phyloP scores from a whole-genome alignment of 805 yeast genomes.

The Saccharomycodes ludwigii region DNA sequence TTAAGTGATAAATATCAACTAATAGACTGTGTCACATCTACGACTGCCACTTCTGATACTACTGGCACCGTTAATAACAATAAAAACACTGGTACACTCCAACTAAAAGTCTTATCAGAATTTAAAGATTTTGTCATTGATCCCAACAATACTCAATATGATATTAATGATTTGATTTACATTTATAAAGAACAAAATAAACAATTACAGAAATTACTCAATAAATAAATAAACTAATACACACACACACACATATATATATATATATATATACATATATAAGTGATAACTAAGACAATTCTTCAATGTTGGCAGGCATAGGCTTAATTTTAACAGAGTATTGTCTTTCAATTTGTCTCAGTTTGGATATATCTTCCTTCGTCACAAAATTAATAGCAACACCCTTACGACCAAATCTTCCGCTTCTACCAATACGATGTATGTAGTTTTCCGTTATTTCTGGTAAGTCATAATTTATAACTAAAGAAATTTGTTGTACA shows the following conservation, averaged over 20 bases:
- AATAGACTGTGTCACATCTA: no score
- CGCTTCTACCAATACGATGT: slow-evolving; percentile 97
- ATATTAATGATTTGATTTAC: slow-evolving; percentile 12
- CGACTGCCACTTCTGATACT: no score
- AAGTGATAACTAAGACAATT: slow-evolving; percentile 22
- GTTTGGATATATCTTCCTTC: slow-evolving; percentile 54
- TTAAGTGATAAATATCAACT: slow-evolving; percentile 19
- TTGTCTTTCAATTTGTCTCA: slow-evolving; percentile 81
- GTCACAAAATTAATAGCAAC: slow-evolving; percentile 93
- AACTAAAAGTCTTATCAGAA: slow-evolving; percentile 18
- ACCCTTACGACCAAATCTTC: slow-evolving; percentile 98
- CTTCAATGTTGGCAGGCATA: slow-evolving; percentile 70
- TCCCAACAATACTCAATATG: neutral
- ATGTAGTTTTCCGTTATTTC: slow-evolving; percentile 84
- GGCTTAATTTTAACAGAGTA: slow-evolving; percentile 85
- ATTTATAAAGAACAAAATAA: slow-evolving; percentile 18
- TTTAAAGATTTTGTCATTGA: slow-evolving; percentile 12
- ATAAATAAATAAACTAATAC: slow-evolving; percentile 4
- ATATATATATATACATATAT: slow-evolving; percentile 3
- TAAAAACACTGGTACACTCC: neutral
- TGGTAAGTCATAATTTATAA: slow-evolving; percentile 89
- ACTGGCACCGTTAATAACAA: neutral
- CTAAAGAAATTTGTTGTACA: slow-evolving; percentile 93
- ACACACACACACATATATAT: neutral
- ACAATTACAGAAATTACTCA: slow-evolving; percentile 14